Evolutionary conservation across 306 rosid genomes (phyloP).

Genomic region (Fragaria nilgerrensis): DNA sequence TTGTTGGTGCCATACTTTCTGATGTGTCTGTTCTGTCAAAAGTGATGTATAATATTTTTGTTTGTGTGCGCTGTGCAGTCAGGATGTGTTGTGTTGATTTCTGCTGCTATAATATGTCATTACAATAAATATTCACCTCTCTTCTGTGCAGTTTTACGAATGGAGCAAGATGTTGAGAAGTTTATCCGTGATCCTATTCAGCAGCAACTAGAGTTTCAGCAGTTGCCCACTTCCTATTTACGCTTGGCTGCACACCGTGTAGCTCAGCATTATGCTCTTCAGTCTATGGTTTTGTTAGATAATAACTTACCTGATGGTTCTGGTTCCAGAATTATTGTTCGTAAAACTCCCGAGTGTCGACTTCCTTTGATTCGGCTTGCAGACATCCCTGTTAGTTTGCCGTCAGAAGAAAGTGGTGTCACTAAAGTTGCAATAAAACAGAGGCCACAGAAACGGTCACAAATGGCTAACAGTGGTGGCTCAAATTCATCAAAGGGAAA

Average conservation of each 20-base stretch:
- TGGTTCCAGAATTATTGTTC: slow-evolving; percentile 89
- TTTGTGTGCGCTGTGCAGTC: not conserved
- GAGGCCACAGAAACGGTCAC: slow-evolving; percentile 78
- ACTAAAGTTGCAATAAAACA: slow-evolving; percentile 90
- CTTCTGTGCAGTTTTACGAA: slow-evolving; percentile 71
- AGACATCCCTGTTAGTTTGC: slow-evolving; percentile 73
- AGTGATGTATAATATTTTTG: not conserved
- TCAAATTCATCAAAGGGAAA: slow-evolving; percentile 50
- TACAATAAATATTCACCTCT: slow-evolving; percentile 2
- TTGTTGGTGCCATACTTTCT: not conserved
- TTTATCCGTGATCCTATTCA: slow-evolving; percentile 76
- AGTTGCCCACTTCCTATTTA: slow-evolving; percentile 93
- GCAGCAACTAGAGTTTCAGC: slow-evolving; percentile 91
- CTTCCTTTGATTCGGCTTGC: slow-evolving; percentile 84
- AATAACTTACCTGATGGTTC: slow-evolving; percentile 82
- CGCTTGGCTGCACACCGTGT: slow-evolving; percentile 98
- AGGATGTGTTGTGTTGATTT: not conserved
- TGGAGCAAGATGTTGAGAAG: slow-evolving; percentile 94
- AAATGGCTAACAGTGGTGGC: slow-evolving; percentile 31
- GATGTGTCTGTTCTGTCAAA: not conserved
- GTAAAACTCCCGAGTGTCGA: slow-evolving; percentile 75
- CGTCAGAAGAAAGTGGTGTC: slow-evolving; percentile 54
- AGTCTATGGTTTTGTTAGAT: slow-evolving; percentile 92
- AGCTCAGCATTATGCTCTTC: slow-evolving; percentile 90
- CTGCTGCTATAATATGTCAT: not conserved